Base-by-base conservation (phyloP, 305 asterid species). In the Caryopteris hybrid region DNA sequence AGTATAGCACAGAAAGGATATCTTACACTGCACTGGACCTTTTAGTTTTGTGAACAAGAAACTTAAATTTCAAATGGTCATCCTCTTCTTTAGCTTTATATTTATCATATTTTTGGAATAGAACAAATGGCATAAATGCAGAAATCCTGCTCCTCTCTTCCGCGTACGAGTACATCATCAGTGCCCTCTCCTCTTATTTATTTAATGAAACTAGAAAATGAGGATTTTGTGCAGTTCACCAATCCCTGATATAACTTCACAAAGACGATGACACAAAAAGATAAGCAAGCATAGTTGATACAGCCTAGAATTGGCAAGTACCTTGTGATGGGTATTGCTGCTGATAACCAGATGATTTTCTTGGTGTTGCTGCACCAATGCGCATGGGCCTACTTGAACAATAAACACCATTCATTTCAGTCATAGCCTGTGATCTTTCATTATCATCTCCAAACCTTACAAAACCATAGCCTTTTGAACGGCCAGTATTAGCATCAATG, bases 341-440 rank as follows among this genome's bases (percentile, higher is more conserved):
- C 73, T 88, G 96, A 76, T 85, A 81, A 57, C 92, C 89, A 66
- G 96, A 78, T 22, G 95, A 86, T 73, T 90, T 93, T 83, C 97
- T 83, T 5, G 99, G 99, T 70, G 99, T 91, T 53, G 99, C 97
- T 22, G 89, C 91, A 75, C 95, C 96, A 70, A 90, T 84, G 53
- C 97, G 94, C 99, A 93, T 93, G 51, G 95, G 88, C 92, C 99
- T 85, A 74, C 89, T 87, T 21, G 94, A 88, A 80, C 97, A 90
- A 76, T 84, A 85, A 59, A 82, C 86, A 18, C 99, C 99, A 66
- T 87, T 90, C 99, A 93, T 93, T 76, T 90, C 96, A 72, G 84
- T 78, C 95, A 93, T 79, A 27, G 99, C 97, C 75, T 82, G 88
- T 27, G 91, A 69, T 78, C 93, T 90, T 73, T 93, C 97, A 69